These are phyloP conservation scores for Coelastrella sp. DNA, from an alignment of 139 green algal species.

Conservation along the genomic window DNA sequence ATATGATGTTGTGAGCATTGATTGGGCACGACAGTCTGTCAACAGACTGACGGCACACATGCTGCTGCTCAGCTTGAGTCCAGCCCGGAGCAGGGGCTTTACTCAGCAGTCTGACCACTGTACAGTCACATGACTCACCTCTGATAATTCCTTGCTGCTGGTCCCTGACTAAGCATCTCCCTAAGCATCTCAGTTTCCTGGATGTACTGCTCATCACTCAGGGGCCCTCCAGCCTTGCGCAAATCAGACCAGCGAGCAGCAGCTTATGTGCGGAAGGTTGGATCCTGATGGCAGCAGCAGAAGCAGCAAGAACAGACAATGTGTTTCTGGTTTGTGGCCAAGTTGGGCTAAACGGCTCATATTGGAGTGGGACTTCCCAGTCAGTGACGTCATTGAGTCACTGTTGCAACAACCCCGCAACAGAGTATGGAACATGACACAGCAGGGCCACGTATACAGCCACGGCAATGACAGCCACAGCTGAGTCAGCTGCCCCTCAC, in stretches of 20 bases:
- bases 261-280: constrained; percentile 1
- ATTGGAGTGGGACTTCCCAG: too few relatives aligned
- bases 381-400: constrained; percentile 11
- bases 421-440: neutral
- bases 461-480: neutral
- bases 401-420: neutral
- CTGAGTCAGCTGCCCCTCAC: neutral
- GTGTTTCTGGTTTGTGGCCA: neutral
- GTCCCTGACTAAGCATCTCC: neutral
- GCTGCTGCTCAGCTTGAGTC: too few relatives aligned
- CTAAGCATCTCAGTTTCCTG: neutral
- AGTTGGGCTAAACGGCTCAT: neutral
- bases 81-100: neutral
- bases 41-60: too few relatives aligned
- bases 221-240: neutral
- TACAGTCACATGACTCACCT: neutral
- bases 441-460: neutral
- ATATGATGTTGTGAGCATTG: too few relatives aligned
- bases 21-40: too few relatives aligned
- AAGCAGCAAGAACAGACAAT: constrained; percentile 5
- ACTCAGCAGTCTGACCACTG: neutral
- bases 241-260: constrained; percentile 45
- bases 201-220: constrained; percentile 25
- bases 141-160: constrained; percentile 33
- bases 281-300: constrained; percentile 34